Percentiles rank a stretch among this genome's conserved stretches.
Conservation (phyloP, 1,284 basidiomycete genomes). For the Gomphus sp. region DNA sequence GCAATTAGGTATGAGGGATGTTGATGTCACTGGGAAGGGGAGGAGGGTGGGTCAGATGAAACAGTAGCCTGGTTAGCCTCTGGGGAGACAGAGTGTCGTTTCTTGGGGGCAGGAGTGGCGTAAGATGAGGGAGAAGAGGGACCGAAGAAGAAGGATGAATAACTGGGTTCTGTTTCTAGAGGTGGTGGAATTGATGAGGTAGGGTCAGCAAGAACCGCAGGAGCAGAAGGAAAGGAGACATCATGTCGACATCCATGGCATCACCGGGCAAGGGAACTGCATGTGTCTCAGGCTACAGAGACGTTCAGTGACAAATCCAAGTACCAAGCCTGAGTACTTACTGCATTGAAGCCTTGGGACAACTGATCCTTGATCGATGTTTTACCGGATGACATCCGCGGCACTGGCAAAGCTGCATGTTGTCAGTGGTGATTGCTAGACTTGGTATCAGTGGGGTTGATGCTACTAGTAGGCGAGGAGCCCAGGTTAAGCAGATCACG, state of each 20-base stretch:
- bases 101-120: constrained; percentile 39
- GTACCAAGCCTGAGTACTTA: not conserved
- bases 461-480: too few species aligned
- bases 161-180: too few species aligned
- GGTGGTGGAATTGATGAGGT: constrained; percentile 33
- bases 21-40: too few species aligned
- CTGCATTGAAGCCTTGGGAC: not conserved
- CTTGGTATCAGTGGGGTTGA: too few species aligned
- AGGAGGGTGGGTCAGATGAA: constrained; percentile 48
- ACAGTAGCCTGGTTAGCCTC: constrained; percentile 35
- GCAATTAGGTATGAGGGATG: too few species aligned
- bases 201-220: constrained; percentile 1
- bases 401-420: too few species aligned
- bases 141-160: constrained; percentile 55
- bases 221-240: constrained; percentile 20
- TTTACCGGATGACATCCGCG: constrained; percentile 40
- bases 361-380: constrained; percentile 16
- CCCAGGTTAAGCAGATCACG: too few species aligned
- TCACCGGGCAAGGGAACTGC: constrained; percentile 46
- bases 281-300: constrained; percentile 4
- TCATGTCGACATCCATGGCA: constrained; percentile 69
- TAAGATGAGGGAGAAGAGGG: constrained; percentile 40
- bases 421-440: too few species aligned
- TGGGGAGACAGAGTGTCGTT: constrained; percentile 63
- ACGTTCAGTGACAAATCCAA: not conserved